Evolutionary conservation across 176 grass and related monocot species (phyloP).

Genomic region (Areca catechu): DNA sequence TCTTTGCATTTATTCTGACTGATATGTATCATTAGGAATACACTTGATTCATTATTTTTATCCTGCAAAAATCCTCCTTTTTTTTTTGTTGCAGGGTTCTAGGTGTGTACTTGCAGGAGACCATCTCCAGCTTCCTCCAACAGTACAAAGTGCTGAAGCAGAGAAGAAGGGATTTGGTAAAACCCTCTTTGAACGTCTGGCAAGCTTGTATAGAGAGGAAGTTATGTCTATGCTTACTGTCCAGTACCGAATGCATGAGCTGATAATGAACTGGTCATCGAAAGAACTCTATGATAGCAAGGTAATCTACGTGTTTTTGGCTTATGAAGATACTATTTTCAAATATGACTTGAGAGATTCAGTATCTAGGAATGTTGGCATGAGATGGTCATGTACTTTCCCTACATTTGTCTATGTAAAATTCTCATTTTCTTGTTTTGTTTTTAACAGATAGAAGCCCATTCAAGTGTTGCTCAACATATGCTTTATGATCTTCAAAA

Average conservation of each 20-base stretch:
- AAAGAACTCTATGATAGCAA: slow-evolving; percentile 95
- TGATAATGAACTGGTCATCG: slow-evolving; percentile 94
- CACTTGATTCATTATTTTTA: too few relatives aligned
- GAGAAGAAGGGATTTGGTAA: slow-evolving; percentile 88
- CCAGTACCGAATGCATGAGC: slow-evolving; percentile 93
- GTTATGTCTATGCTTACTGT: slow-evolving; percentile 84
- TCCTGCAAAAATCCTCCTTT: neutral
- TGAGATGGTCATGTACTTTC: neutral
- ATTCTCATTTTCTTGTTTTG: neutral
- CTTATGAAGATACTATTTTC: neutral
- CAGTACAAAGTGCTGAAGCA: slow-evolving; percentile 86
- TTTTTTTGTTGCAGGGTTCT: slow-evolving; percentile 44
- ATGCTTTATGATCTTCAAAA: slow-evolving; percentile 79
- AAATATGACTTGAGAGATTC: slow-evolving; percentile 4
- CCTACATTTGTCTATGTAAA: neutral
- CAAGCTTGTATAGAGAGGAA: slow-evolving; percentile 55
- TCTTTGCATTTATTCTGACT: too few relatives aligned
- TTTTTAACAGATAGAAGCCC: slow-evolving; percentile 65
- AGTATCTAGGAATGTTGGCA: neutral
- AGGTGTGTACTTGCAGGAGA: slow-evolving; percentile 90
- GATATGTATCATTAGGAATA: too few relatives aligned
- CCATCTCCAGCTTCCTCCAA: slow-evolving; percentile 93
- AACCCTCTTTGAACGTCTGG: slow-evolving; percentile 88
- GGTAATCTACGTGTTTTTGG: slow-evolving; percentile 23
- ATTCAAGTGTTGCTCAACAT: slow-evolving; percentile 71